Evolutionary conservation across 768 basidiomycete genomes (phyloP).

Genomic region (Mycena vitilis): DNA sequence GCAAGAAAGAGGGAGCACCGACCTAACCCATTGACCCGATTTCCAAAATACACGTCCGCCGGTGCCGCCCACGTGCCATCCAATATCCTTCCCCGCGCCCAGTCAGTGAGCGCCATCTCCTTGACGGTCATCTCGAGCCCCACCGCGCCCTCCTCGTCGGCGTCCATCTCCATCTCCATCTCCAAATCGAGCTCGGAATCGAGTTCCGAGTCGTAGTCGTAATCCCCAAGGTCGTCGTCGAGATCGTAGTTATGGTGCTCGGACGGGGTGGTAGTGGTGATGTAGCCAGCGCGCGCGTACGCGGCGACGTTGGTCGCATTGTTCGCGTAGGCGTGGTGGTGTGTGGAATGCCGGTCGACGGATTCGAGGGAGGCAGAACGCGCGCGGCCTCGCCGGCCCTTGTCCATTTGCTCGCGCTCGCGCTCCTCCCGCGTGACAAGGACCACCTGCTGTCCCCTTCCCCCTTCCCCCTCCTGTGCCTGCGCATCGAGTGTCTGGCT

Average conservation of each 20-base stretch:
- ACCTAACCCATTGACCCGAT: conserved; percentile 45
- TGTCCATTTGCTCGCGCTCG: neutral
- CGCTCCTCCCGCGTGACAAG: conserved; percentile 28
- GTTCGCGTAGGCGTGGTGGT: neutral
- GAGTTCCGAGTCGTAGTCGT: neutral
- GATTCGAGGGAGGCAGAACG: conserved; percentile 12
- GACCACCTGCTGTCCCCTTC: neutral
- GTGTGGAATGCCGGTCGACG: neutral
- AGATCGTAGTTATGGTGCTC: neutral
- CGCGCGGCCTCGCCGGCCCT: neutral
- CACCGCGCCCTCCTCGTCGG: conserved; percentile 47
- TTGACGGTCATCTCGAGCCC: conserved; percentile 47
- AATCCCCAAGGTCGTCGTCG: too few relatives aligned
- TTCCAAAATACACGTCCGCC: conserved; percentile 73
- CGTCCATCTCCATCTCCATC: conserved; percentile 23
- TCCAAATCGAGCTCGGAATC: neutral
- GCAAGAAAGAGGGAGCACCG: conserved; percentile 37
- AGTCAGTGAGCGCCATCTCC: conserved; percentile 74
- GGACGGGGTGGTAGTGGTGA: neutral
- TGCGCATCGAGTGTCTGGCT: neutral
- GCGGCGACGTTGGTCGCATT: conserved; percentile 16
- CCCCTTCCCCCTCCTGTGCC: conserved; percentile 1
- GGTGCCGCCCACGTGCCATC: conserved; percentile 84
- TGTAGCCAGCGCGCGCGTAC: conserved; percentile 26
- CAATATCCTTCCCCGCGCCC: conserved; percentile 76